These are phyloP conservation scores for Syzygium malaccense DNA, from an alignment of 441 rosid genomes.

Conservation along the genomic window DNA sequence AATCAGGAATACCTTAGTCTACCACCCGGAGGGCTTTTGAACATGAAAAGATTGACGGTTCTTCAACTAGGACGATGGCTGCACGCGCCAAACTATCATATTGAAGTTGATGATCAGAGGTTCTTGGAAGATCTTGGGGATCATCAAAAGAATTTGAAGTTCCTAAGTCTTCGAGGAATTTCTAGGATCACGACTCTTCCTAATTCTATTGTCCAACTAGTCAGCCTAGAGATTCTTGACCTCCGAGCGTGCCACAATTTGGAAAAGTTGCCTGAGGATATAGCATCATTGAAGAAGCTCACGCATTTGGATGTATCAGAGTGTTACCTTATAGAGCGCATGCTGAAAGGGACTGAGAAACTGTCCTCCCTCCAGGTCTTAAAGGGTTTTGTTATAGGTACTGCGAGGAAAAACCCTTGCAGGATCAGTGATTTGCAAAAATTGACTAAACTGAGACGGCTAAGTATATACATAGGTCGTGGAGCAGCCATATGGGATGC, in stretches of 20 bases:
- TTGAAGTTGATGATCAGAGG: conserved; percentile 1
- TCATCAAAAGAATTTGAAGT: background rate
- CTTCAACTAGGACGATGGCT: conserved; percentile 11
- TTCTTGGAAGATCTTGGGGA: background rate
- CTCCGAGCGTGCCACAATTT: background rate
- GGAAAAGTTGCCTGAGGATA: background rate
- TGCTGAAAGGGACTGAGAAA: background rate
- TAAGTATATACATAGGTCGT: conserved; percentile 1
- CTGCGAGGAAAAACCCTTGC: background rate
- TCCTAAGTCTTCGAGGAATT: background rate
- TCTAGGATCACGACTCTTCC: background rate
- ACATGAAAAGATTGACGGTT: background rate
- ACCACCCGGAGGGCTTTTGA: background rate
- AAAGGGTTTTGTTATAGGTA: background rate
- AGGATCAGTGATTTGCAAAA: background rate
- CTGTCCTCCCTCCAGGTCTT: background rate
- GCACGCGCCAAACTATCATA: background rate
- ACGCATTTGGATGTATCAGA: background rate
- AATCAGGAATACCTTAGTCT: background rate
- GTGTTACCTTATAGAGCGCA: background rate
- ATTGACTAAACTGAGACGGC: background rate
- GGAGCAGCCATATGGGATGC: background rate
- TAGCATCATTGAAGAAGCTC: background rate
- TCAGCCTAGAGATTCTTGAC: background rate
- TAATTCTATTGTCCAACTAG: background rate